Evolutionary conservation across 2,329 filamentous ascomycete genomes (phyloP).

Genomic region (Cadophora malorum): DNA sequence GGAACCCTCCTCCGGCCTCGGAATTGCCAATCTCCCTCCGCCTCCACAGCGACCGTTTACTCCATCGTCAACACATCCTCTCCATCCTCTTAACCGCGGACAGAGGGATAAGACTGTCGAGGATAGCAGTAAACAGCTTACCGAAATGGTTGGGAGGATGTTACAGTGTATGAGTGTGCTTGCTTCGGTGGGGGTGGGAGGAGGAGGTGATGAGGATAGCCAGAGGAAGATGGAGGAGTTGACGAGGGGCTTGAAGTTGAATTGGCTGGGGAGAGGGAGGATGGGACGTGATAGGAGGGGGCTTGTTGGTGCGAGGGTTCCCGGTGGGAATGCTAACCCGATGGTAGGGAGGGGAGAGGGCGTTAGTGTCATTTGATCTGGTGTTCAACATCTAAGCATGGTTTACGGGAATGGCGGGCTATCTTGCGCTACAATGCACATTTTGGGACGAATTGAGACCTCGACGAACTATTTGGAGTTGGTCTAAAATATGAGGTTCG

Average conservation of each 20-base stretch:
- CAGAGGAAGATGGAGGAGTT: conserved; percentile 84
- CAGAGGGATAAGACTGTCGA: conserved; percentile 56
- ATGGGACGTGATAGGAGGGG: conserved; percentile 90
- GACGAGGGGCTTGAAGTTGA: conserved; percentile 88
- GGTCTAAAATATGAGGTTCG: no score
- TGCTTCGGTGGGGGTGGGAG: conserved; percentile 65
- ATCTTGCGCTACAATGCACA: background rate
- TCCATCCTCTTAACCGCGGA: conserved; percentile 31
- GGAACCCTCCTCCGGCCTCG: conserved; percentile 44
- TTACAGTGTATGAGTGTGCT: conserved; percentile 94
- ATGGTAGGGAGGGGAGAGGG: conserved; percentile 4
- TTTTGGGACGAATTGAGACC: background rate
- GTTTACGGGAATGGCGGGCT: background rate
- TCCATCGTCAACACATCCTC: conserved; percentile 40
- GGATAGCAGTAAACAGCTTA: conserved; percentile 76
- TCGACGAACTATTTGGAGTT: background rate
- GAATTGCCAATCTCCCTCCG: conserved; percentile 39
- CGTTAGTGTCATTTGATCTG: conserved; percentile 17
- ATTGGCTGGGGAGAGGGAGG: conserved; percentile 90
- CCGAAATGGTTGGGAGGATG: conserved; percentile 94
- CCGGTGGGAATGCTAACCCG: conserved; percentile 21
- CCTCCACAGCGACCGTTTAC: conserved; percentile 43
- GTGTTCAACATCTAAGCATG: background rate
- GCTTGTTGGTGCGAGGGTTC: conserved; percentile 64
- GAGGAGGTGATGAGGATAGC: conserved; percentile 65